A percentile compares a stretch with the other conserved stretches of the same genome.
phyloP scores from a whole-genome alignment of 202 grass and related monocot genomes.

The Panicum virgatum region DNA sequence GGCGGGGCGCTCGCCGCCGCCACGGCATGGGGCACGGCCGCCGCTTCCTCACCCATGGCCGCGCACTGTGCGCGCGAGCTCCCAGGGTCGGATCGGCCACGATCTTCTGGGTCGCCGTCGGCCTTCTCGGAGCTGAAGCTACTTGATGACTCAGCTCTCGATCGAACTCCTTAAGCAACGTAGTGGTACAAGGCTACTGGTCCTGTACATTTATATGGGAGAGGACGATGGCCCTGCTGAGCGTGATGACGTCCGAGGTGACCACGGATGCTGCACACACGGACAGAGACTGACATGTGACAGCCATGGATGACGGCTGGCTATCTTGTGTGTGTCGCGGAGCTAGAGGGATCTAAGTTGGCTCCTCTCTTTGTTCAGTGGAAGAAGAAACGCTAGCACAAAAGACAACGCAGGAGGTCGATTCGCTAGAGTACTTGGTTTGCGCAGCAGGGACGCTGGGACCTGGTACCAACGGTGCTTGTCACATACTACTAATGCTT shows the following conservation, averaged over 20 bases:
- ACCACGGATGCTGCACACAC: neutral
- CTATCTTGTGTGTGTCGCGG: neutral
- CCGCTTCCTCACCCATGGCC: conserved; percentile 39
- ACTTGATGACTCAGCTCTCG: no score
- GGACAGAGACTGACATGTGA: no score
- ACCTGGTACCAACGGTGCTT: no score
- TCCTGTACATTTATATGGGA: neutral
- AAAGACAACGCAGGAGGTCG: no score
- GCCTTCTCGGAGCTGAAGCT: no score
- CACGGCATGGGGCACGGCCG: neutral
- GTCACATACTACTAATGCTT: no score
- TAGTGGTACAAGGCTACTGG: neutral
- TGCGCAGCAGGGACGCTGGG: no score
- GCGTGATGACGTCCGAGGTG: neutral
- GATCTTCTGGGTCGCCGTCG: no score
- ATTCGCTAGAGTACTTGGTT: no score
- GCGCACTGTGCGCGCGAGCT: neutral
- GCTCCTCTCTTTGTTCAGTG: neutral
- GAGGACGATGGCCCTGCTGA: neutral
- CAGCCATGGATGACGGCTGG: no score
- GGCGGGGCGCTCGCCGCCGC: neutral
- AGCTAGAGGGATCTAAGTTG: neutral
- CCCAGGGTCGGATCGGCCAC: no score
- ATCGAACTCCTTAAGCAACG: no score
- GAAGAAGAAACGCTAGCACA: neutral